Percentiles rank a stretch among this genome's conserved stretches.
These are phyloP conservation scores for Hippophae rhamnoides DNA, from an alignment of 306 rosid species.

Conservation along the genomic window DNA sequence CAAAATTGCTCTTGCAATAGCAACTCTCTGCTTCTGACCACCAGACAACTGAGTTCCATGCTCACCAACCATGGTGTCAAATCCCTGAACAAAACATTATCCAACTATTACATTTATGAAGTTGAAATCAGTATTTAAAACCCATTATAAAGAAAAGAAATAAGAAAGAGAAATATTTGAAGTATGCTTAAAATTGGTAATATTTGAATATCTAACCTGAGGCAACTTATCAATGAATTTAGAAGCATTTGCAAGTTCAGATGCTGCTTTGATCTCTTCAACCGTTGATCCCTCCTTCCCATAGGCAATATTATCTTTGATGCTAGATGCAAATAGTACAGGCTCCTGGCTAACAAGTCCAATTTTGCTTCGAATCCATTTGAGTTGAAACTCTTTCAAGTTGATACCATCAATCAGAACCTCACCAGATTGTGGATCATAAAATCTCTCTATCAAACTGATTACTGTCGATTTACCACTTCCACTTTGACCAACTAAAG, in stretches of 20 bases:
- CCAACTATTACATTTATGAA: neutral
- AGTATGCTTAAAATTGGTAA: too few relatives aligned
- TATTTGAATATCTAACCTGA: conserved; percentile 15
- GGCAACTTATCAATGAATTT: conserved; percentile 37
- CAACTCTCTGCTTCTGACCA: conserved; percentile 57
- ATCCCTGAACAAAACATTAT: conserved; percentile 24
- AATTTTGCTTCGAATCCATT: conserved; percentile 29
- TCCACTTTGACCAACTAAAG: conserved; percentile 47
- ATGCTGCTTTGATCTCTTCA: conserved; percentile 30
- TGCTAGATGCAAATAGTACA: conserved; percentile 29
- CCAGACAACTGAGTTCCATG: conserved; percentile 68
- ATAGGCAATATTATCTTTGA: conserved; percentile 35
- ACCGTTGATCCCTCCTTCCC: conserved; percentile 36
- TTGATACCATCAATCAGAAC: conserved; percentile 37
- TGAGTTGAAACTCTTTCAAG: conserved; percentile 34
- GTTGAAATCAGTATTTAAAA: too few relatives aligned
- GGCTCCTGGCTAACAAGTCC: conserved; percentile 48
- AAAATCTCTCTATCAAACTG: conserved; percentile 36
- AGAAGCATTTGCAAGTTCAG: conserved; percentile 33
- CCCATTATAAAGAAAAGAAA: neutral
- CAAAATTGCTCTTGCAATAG: conserved; percentile 68
- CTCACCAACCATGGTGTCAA: conserved; percentile 63
- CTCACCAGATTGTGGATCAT: conserved; percentile 37
- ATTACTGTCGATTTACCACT: conserved; percentile 43
- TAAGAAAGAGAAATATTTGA: neutral